Evolutionary conservation across 202 grass and related monocot genomes (phyloP).

Genomic region (Setaria viridis): DNA sequence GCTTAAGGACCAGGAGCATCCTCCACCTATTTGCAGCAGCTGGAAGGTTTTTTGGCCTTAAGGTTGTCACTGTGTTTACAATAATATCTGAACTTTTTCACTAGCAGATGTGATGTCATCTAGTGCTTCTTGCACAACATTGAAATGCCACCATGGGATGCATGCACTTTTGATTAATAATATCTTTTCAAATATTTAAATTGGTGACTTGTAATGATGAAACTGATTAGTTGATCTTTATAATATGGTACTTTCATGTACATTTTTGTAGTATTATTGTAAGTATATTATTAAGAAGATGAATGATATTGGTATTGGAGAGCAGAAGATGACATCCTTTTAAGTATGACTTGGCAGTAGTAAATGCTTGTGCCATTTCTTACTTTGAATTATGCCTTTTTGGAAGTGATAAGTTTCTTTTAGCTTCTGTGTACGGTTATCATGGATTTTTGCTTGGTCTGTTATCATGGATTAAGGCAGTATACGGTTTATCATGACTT

Average conservation of each 20-base stretch:
- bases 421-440: not conserved
- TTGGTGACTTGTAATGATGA: conserved; percentile 9
- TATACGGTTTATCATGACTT: not conserved
- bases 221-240: conserved; percentile 27
- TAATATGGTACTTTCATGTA: conserved; percentile 13
- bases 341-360: not conserved
- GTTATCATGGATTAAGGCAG: not conserved
- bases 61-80: conserved; percentile 58
- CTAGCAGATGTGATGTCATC: not conserved
- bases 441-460: too few species aligned
- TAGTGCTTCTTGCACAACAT: conserved; percentile 2
- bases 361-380: not conserved
- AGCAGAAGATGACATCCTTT: conserved; percentile 14
- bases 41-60: conserved; percentile 87
- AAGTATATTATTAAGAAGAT: conserved; percentile 12
- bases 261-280: not conserved
- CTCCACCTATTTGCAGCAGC: conserved; percentile 82
- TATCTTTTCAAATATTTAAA: conserved; percentile 24
- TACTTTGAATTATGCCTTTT: not conserved
- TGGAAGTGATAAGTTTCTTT: conserved; percentile 4
- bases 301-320: not conserved
- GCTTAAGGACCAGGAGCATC: conserved; percentile 90
- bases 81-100: conserved; percentile 20
- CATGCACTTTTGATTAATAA: conserved; percentile 3
- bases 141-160: not conserved